These are phyloP conservation scores for Dryas alaskensis DNA, from an alignment of 306 rosid species.

Conservation along the genomic window DNA sequence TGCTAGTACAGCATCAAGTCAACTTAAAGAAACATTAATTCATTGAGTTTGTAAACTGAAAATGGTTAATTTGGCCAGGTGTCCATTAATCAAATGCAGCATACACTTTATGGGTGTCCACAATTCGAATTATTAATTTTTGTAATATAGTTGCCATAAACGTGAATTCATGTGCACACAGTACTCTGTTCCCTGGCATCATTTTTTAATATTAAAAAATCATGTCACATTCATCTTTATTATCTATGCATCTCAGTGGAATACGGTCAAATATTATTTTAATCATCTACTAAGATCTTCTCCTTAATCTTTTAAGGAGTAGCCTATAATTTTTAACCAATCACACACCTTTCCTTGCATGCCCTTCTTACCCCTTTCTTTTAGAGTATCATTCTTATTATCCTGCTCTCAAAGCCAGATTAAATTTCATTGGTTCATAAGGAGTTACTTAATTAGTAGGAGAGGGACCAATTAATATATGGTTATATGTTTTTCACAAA, in stretches of 20 bases:
- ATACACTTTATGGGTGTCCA: not conserved
- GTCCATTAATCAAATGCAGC: not conserved
- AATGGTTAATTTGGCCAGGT: conserved; percentile 9
- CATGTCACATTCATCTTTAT: conserved; percentile 32
- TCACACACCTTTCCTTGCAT: conserved; percentile 14
- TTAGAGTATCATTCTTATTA: not conserved
- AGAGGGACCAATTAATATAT: too few species aligned
- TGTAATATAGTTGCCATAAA: not conserved
- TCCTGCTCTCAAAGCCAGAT: not conserved
- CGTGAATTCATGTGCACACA: conserved; percentile 19
- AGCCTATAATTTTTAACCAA: conserved; percentile 14
- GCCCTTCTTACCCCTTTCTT: conserved; percentile 14
- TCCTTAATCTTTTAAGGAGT: not conserved
- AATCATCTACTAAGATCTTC: conserved; percentile 39
- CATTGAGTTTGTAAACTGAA: not conserved
- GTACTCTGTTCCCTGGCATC: not conserved
- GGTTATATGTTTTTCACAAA: too few species aligned
- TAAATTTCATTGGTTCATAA: too few species aligned
- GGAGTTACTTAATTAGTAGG: too few species aligned
- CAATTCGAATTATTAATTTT: not conserved
- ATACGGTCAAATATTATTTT: conserved; percentile 49
- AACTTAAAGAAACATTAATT: not conserved
- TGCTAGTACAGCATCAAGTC: not conserved
- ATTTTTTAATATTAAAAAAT: not conserved
- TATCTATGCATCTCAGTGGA: conserved; percentile 1